A percentile compares a stretch with the other conserved stretches of the same genome.
Conservation (phyloP, 805 yeast genomes). For the Lipomyces japonicus region DNA sequence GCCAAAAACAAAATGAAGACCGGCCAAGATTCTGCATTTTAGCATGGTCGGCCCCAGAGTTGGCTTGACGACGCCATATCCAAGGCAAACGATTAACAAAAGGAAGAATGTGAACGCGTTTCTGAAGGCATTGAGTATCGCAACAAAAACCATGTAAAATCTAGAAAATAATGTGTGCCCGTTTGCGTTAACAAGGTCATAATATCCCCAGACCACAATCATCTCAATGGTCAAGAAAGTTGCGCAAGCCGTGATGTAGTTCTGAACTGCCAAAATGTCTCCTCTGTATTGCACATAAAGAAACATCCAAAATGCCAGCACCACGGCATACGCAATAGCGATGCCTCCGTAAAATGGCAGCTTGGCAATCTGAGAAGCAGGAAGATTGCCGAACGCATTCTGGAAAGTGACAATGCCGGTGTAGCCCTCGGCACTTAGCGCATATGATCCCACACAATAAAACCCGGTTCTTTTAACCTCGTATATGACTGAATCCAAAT, state of each 20-base stretch:
- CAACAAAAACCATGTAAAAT: slow-evolving; percentile 70
- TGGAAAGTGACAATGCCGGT: slow-evolving; percentile 73
- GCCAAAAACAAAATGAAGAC: slow-evolving; percentile 53
- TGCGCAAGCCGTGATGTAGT: slow-evolving; percentile 82
- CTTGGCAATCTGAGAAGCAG: slow-evolving; percentile 89
- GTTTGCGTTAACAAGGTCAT: slow-evolving; percentile 69
- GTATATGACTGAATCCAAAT: slow-evolving; percentile 53
- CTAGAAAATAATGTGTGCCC: slow-evolving; percentile 56
- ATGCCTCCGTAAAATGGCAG: slow-evolving; percentile 82
- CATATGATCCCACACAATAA: slow-evolving; percentile 79
- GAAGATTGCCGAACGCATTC: slow-evolving; percentile 84
- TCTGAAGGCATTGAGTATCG: slow-evolving; percentile 74
- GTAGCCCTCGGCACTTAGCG: slow-evolving; percentile 47
- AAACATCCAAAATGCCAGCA: slow-evolving; percentile 77
- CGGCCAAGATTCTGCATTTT: slow-evolving; percentile 59
- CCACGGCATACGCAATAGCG: slow-evolving; percentile 77
- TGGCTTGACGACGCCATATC: slow-evolving; percentile 88
- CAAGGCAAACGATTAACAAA: slow-evolving; percentile 77
- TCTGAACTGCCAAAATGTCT: slow-evolving; percentile 84
- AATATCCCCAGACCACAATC: slow-evolving; percentile 85
- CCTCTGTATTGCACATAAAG: slow-evolving; percentile 80
- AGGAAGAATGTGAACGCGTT: slow-evolving; percentile 85
- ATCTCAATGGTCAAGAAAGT: slow-evolving; percentile 79
- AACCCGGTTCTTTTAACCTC: slow-evolving; percentile 74
- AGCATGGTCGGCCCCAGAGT: slow-evolving; percentile 78